These are phyloP conservation scores for Phytophthora cactorum DNA, from an alignment of 352 stramenopile genomes.

Conservation along the genomic window DNA sequence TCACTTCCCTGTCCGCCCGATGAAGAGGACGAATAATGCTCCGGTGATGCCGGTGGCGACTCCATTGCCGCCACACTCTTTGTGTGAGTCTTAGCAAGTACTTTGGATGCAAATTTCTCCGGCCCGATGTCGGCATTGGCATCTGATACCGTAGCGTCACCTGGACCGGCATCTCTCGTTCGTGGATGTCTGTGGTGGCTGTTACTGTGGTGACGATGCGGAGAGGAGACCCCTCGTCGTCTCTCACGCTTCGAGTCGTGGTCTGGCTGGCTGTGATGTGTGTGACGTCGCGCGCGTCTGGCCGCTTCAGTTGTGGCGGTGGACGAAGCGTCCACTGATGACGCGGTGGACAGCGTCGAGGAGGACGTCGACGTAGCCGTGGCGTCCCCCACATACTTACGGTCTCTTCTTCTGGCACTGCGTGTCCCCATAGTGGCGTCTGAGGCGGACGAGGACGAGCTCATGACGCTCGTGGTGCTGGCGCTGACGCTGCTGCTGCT, in stretches of 20 bases:
- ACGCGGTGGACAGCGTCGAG: slow-evolving; percentile 43
- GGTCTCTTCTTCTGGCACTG: slow-evolving; percentile 17
- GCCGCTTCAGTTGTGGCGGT: slow-evolving; percentile 13
- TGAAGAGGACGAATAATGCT: slow-evolving; percentile 49
- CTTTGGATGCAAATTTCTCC: slow-evolving; percentile 54
- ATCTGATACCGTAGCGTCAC: slow-evolving; percentile 4
- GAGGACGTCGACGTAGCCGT: slow-evolving; percentile 38
- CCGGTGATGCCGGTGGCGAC: slow-evolving; percentile 33
- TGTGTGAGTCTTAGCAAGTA: slow-evolving; percentile 24
- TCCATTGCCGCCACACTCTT: slow-evolving; percentile 6
- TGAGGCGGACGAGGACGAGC: slow-evolving; percentile 33
- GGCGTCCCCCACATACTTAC: slow-evolving; percentile 36
- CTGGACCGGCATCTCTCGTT: slow-evolving; percentile 4
- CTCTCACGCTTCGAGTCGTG: slow-evolving; percentile 17
- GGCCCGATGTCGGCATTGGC: slow-evolving; percentile 38
- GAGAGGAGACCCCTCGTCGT: slow-evolving; percentile 19
- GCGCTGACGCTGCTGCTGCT: slow-evolving; percentile 29
- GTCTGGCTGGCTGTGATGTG: slow-evolving; percentile 30
- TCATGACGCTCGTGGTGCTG: slow-evolving; percentile 28
- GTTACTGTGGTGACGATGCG: slow-evolving; percentile 23
- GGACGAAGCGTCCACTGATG: slow-evolving; percentile 33
- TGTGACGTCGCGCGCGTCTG: slow-evolving; percentile 24
- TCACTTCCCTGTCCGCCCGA: slow-evolving; percentile 55
- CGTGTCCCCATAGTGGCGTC: slow-evolving; percentile 12
- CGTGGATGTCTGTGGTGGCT: slow-evolving; percentile 20